Evolutionary conservation across 306 rosid genomes (phyloP).

Genomic region (Quercus robur): DNA sequence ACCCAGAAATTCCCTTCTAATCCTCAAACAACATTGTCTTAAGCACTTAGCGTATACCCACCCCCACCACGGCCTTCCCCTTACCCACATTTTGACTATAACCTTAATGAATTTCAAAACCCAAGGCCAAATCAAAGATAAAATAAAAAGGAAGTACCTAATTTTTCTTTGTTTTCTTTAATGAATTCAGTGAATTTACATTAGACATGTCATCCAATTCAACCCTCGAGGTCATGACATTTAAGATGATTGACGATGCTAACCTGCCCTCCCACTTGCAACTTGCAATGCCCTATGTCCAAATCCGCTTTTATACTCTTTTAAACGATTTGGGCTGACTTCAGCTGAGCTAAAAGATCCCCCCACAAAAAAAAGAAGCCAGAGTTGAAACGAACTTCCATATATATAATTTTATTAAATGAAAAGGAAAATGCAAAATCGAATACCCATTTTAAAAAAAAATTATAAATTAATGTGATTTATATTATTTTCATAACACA

Average conservation of each 20-base stretch:
- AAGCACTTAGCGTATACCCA: slow-evolving; percentile 25
- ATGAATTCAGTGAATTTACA: background rate
- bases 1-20: slow-evolving; percentile 63
- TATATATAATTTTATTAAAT: no score
- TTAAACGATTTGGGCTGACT: background rate
- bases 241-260: slow-evolving; percentile 24
- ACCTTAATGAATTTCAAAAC: slow-evolving; percentile 12
- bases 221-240: slow-evolving; percentile 18
- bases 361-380: no score
- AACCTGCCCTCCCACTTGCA: slow-evolving; percentile 13
- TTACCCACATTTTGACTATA: slow-evolving; percentile 20
- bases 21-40: slow-evolving; percentile 47
- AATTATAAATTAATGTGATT: no score
- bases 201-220: slow-evolving; percentile 8
- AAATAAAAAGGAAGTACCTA: background rate
- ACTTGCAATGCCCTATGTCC: slow-evolving; percentile 7
- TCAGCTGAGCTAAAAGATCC: no score
- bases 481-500: no score
- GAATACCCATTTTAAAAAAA: no score
- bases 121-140: slow-evolving; percentile 26
- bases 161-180: slow-evolving; percentile 1
- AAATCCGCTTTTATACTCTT: background rate
- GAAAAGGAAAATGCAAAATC: no score
- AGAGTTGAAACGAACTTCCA: no score
- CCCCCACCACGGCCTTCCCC: slow-evolving; percentile 29